Evolutionary conservation across 495 filamentous ascomycete species (phyloP).

Genomic region (Podospora australis): DNA sequence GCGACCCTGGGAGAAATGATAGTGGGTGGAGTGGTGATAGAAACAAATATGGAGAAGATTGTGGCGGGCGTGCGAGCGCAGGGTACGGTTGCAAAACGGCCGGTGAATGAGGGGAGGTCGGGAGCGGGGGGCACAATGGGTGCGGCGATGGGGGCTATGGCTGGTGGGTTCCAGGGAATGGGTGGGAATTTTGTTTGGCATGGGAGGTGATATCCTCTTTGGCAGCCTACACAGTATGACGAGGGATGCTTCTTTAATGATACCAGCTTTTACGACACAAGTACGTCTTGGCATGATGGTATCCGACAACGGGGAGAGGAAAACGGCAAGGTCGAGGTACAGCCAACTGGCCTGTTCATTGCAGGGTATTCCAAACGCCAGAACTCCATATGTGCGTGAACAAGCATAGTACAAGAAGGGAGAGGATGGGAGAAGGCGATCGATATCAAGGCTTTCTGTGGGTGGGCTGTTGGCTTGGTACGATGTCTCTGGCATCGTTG

Average conservation of each 20-base stretch:
- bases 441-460: neutral
- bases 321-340: neutral
- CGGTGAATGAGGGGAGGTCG: slow-evolving; percentile 46
- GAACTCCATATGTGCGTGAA: slow-evolving; percentile 18
- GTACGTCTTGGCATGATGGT: neutral
- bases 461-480: slow-evolving; percentile 4
- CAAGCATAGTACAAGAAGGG: slow-evolving; percentile 15
- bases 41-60: slow-evolving; percentile 83
- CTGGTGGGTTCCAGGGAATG: slow-evolving; percentile 41
- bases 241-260: too few species aligned
- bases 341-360: slow-evolving; percentile 10
- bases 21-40: slow-evolving; percentile 90
- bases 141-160: slow-evolving; percentile 24
- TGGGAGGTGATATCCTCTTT: slow-evolving; percentile 33
- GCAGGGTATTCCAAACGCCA: slow-evolving; percentile 25
- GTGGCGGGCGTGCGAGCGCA: slow-evolving; percentile 76
- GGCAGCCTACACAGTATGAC: too few species aligned
- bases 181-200: slow-evolving; percentile 54
- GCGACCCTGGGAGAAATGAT: slow-evolving; percentile 90
- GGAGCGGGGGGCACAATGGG: slow-evolving; percentile 33
- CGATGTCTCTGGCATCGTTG: slow-evolving; percentile 11
- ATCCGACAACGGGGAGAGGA: neutral
- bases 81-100: slow-evolving; percentile 68
- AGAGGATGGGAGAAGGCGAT: neutral
- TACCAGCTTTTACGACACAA: too few species aligned